Conservation (phyloP, 1,139 yeast species). For the Candida sp. region DNA sequence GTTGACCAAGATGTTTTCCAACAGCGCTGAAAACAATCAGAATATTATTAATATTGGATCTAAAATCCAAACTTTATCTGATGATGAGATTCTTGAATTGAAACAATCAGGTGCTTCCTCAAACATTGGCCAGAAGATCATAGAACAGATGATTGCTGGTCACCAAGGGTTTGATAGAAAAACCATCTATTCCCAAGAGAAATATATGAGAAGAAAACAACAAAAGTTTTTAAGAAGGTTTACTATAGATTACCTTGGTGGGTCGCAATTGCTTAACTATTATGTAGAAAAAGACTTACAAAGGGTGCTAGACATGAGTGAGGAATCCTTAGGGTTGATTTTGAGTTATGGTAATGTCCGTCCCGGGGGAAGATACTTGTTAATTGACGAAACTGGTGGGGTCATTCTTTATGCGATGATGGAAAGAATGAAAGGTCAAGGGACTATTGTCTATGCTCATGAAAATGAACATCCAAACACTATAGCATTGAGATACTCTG, state of each 20-base stretch:
- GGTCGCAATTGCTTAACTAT: constrained; percentile 71
- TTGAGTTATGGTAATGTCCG: constrained; percentile 76
- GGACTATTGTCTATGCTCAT: constrained; percentile 73
- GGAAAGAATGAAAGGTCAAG: constrained; percentile 87
- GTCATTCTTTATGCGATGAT: constrained; percentile 75
- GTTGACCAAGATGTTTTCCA: constrained; percentile 37
- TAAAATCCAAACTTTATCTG: constrained; percentile 67
- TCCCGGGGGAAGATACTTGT: constrained; percentile 86
- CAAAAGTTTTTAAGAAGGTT: constrained; percentile 86
- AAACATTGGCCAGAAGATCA: constrained; percentile 73
- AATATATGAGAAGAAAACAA: constrained; percentile 86
- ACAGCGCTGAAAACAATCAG: constrained; percentile 62
- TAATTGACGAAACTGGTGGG: constrained; percentile 92
- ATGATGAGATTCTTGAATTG: constrained; percentile 76
- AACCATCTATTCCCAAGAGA: constrained; percentile 87
- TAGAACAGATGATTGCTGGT: constrained; percentile 75
- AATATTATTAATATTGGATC: constrained; percentile 72
- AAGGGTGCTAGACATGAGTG: constrained; percentile 76
- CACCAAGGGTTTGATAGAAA: constrained; percentile 88
- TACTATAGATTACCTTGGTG: constrained; percentile 75
- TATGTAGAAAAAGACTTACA: constrained; percentile 70
- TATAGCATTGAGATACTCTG: constrained; percentile 65
- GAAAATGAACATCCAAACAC: constrained; percentile 92
- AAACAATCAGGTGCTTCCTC: constrained; percentile 65
- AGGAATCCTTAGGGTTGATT: constrained; percentile 76